phyloP scores from a whole-genome alignment of 345 rosid species.

The Brassica rapa region DNA sequence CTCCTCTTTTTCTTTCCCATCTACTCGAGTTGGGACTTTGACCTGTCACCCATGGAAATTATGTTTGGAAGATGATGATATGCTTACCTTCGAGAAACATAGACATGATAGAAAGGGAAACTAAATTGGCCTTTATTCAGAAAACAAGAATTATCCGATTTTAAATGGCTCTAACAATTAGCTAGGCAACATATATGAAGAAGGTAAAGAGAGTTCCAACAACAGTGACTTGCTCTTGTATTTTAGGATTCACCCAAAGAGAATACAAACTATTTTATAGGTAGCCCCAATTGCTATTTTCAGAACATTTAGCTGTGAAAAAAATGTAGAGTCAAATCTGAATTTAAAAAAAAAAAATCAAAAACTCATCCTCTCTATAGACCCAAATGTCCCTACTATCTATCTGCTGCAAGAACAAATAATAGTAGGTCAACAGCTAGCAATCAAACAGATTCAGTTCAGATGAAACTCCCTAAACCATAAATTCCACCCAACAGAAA shows the following conservation, averaged over 20 bases:
- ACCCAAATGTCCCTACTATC: neutral
- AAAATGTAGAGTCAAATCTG: neutral
- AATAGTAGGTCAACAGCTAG: neutral
- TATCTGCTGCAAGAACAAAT: neutral
- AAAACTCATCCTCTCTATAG: neutral
- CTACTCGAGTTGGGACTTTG: conserved; percentile 75
- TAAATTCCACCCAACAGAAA: conserved; percentile 8
- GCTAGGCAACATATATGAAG: neutral
- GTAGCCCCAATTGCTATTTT: neutral
- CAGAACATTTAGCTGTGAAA: neutral
- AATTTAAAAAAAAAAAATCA: neutral
- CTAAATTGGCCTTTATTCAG: neutral
- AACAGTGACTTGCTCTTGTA: neutral
- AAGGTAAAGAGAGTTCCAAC: neutral
- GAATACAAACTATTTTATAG: neutral
- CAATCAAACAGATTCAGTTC: conserved; percentile 5
- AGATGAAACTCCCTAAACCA: neutral
- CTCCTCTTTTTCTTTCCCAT: conserved; percentile 57
- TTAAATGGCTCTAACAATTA: no score
- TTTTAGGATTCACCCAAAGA: no score
- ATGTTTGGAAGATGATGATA: neutral
- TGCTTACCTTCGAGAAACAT: neutral
- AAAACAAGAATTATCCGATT: neutral
- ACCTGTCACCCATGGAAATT: conserved; percentile 50
- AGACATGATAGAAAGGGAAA: neutral